Evolutionary conservation across 768 basidiomycete genomes (phyloP).

Genomic region (Pseudohyphozyma bogoriensis): DNA sequence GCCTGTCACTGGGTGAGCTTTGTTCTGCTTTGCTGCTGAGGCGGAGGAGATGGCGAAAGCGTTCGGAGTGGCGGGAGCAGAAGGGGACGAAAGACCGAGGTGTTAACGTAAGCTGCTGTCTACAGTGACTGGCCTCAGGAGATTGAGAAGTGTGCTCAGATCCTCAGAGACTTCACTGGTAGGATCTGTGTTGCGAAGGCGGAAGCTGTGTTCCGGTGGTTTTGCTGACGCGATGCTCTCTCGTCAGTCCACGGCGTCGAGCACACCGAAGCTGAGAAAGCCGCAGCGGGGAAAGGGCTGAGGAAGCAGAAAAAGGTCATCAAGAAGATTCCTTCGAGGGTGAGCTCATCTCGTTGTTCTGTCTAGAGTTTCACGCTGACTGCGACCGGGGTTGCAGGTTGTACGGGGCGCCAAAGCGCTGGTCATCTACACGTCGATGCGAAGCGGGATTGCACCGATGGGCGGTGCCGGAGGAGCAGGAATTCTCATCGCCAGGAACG

Average conservation of each 20-base stretch:
- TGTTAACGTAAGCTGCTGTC: too few species aligned
- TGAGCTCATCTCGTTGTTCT: too few species aligned
- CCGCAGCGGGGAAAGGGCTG: not conserved
- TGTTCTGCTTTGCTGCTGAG: too few species aligned
- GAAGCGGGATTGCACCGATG: slow-evolving; percentile 23
- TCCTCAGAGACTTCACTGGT: slow-evolving; percentile 32
- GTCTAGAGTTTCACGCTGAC: too few species aligned
- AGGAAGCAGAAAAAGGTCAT: slow-evolving; percentile 26
- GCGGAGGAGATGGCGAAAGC: too few species aligned
- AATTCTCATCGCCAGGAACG: slow-evolving; percentile 9
- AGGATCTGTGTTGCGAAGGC: not conserved
- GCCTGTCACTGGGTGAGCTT: too few species aligned
- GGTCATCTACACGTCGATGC: slow-evolving; percentile 30
- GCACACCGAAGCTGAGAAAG: not conserved
- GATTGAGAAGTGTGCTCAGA: slow-evolving; percentile 32
- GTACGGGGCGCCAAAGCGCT: slow-evolving; percentile 22
- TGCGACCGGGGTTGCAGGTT: too few species aligned
- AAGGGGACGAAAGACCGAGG: too few species aligned
- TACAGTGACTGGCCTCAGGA: slow-evolving; percentile 18
- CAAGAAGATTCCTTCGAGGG: slow-evolving; percentile 31
- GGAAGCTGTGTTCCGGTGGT: too few species aligned
- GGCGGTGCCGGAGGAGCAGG: slow-evolving; percentile 19
- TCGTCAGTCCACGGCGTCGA: slow-evolving; percentile 14
- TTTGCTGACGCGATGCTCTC: too few species aligned
- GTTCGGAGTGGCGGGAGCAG: too few species aligned